A percentile compares a stretch with the other conserved stretches of the same genome.
Evolutionary conservation across 371 early-diverging fungal genomes (phyloP).

Genomic region (Hamiltosporidium tvaerminnensis): DNA sequence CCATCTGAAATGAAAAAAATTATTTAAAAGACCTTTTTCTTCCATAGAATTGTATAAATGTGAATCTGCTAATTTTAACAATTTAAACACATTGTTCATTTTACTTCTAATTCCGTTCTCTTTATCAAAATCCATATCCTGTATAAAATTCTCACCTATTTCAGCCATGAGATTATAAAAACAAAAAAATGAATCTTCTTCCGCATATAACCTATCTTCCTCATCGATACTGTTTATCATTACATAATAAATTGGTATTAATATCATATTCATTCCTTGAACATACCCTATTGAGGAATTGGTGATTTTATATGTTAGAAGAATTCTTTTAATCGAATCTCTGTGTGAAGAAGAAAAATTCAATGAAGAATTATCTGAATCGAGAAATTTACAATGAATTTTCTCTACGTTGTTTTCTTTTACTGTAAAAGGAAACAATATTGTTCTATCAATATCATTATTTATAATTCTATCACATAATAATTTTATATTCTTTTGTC

Average conservation of each 20-base stretch:
- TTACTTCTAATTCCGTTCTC: constrained; percentile 29
- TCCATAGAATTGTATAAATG: constrained; percentile 25
- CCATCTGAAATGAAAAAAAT: constrained; percentile 46
- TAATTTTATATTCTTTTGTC: background rate
- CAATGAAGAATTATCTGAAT: background rate
- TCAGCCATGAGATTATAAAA: constrained; percentile 51
- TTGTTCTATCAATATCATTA: constrained; percentile 24
- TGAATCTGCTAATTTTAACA: constrained; percentile 32
- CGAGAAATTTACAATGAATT: constrained; percentile 26
- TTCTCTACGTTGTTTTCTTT: constrained; percentile 1
- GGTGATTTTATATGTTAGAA: constrained; percentile 29
- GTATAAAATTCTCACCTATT: constrained; percentile 43
- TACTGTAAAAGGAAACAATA: constrained; percentile 5
- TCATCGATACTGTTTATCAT: constrained; percentile 16
- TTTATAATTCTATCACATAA: constrained; percentile 12
- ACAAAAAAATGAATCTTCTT: constrained; percentile 49
- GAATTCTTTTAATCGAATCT: constrained; percentile 35
- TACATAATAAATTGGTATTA: constrained; percentile 49
- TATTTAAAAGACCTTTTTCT: constrained; percentile 24
- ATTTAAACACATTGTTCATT: constrained; percentile 26
- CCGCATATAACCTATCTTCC: constrained; percentile 34
- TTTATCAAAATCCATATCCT: constrained; percentile 29
- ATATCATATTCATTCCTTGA: constrained; percentile 52
- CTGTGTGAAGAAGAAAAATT: constrained; percentile 10
- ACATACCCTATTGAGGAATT: constrained; percentile 51